Conservation (phyloP, 305 asterid genomes). For the Solanum hybrid region DNA sequence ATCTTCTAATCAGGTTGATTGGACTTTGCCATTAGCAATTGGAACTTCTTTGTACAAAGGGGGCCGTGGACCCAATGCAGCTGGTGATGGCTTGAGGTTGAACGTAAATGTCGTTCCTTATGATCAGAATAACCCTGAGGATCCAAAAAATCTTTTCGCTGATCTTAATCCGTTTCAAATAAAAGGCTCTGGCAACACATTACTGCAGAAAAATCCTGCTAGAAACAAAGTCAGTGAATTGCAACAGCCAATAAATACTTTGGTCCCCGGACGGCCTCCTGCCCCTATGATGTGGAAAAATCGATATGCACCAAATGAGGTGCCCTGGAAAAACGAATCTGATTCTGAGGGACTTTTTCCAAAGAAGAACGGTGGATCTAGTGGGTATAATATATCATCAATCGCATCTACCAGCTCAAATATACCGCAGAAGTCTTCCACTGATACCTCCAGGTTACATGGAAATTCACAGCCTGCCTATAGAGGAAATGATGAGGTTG, state of each 20-base stretch:
- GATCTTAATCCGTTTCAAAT: slow-evolving; percentile 94
- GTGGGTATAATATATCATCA: slow-evolving; percentile 30
- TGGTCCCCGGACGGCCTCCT: slow-evolving; percentile 48
- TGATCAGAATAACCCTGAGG: slow-evolving; percentile 50
- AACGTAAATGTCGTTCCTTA: slow-evolving; percentile 70
- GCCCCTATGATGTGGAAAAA: slow-evolving; percentile 69
- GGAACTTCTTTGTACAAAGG: slow-evolving; percentile 68
- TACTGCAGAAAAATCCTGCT: slow-evolving; percentile 38
- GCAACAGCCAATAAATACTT: slow-evolving; percentile 44
- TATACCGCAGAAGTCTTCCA: slow-evolving; percentile 24
- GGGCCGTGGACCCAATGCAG: slow-evolving; percentile 63
- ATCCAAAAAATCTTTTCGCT: slow-evolving; percentile 76
- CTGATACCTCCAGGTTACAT: slow-evolving; percentile 26
- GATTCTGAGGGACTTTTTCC: slow-evolving; percentile 35
- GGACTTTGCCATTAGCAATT: slow-evolving; percentile 38
- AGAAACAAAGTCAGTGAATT: slow-evolving; percentile 44
- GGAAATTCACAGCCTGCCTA: slow-evolving; percentile 23
- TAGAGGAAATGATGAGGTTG: slow-evolving; percentile 21
- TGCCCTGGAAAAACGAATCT: slow-evolving; percentile 40
- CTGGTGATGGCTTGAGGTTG: slow-evolving; percentile 55
- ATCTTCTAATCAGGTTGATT: slow-evolving; percentile 50
- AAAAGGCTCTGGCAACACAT: slow-evolving; percentile 64
- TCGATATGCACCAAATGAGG: slow-evolving; percentile 54
- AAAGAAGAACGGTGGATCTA: slow-evolving; percentile 36
- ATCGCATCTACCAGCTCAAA: slow-evolving; percentile 42